Evolutionary conservation across 2,329 filamentous ascomycete genomes (phyloP), one percentile per base, ranked within the genome.

Genomic region (Alternaria conjuncta): DNA sequence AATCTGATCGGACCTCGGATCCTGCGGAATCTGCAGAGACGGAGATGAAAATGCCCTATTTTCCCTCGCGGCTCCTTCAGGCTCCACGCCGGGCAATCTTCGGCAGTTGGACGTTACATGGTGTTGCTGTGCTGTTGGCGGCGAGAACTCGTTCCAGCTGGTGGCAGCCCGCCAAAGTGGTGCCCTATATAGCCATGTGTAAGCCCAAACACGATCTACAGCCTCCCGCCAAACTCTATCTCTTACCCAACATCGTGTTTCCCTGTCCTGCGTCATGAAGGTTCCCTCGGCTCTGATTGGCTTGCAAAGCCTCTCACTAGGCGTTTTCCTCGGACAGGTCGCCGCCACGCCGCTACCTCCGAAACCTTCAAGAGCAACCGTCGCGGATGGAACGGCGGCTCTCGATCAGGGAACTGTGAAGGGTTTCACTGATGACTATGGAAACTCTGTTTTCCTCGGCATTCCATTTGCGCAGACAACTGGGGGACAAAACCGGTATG

Each of bases 401-500:
- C 68, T 73, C 25, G 36, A 41, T 21, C 63, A 69, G 57, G 68
- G 65, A 12, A 63, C 59, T 20, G 71, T 71, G 18, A 66, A 65
- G 54, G 71, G 70, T 13, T 72, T 69, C 46, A 47, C 61, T 43
- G 70, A 72, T 57, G 53, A 60, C 6, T 57, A 69, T 59, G 65
- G 69, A 13, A 73, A 73, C 30, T 63, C 68, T 0, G 71, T 73
- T 5, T 73, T 72, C 30, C 58, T 73, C 8, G 70, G 70, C 20
- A 72, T 73, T 44, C 71, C 71, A 13, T 73, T 72, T 51, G 71
- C 71, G 20, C 70, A 65, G n/a, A 69, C 71, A 18, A 72, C 70
- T 6, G 70, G 71, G 6, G 71, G 68, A 45, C 21, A 66, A n/a
- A 73, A 73, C 46, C 63, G 71, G 71, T 72, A 65, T 20, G 65